Evolutionary conservation across 1,284 basidiomycete genomes (phyloP), one percentile per base, ranked within the genome.

Genomic region (Irpex lacteus): DNA sequence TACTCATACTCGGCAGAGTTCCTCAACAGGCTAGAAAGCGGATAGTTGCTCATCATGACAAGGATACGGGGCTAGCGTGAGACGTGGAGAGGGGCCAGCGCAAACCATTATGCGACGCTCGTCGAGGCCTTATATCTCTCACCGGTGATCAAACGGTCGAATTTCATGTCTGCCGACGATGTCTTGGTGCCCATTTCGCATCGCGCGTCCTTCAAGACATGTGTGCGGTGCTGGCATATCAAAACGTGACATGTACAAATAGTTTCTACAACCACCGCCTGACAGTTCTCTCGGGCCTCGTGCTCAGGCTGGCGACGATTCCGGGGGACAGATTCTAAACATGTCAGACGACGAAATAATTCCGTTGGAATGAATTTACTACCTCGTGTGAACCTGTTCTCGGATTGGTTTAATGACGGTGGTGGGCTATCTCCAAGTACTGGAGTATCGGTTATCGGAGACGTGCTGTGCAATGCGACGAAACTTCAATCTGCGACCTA

Each of bases 1-100:
- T 71, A 69, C 65, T 76, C 71, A 70, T 81, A 84, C 73, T 84
- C 82, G 18, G 78, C 78, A 52, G 80, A 74, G 70, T 83, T 80
- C 40, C 71, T 65, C 62, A 83, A 80, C 66, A 69, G 58, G 34
- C 54, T 56, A 26, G 54, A 56, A 8, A 52, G 50, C 50, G 54
- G 54, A 32, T 8, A 36, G 34, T 56, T 7, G 54, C 11, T 53
- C 18, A 53, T 18, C 9, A 18, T 19, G 26, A 26, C 26, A 26
- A 26, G 26, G 26, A 26, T 26, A 26, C n/a, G 52, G 13, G n/a
- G n/a, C 9, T 53, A 19, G 21, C 15, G 52, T 13, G 52, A 19
- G 52, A 9, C 21, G 52, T 9, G 15, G 6, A 13, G 44, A 47
- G 44, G 9, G 44, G 44, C n/a, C 44, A n/a, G 44, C n/a, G 44